phyloP scores from a whole-genome alignment of 352 stramenopile genomes.

The Phytophthora litchii region DNA sequence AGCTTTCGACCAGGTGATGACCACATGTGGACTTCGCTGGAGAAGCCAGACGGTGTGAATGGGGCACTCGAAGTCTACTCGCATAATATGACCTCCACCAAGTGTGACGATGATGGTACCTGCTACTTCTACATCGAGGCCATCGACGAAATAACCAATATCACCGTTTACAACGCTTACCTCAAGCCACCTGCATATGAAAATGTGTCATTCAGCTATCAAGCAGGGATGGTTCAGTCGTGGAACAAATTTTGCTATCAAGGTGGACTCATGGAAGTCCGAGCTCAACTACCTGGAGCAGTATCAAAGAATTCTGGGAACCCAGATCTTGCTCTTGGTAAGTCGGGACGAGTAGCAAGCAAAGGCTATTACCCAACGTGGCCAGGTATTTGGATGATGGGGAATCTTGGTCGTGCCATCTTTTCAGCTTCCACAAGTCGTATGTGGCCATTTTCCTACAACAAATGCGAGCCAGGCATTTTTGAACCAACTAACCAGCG shows the following conservation, averaged over 20 bases:
- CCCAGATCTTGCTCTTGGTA: constrained; percentile 41
- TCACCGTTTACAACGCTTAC: constrained; percentile 58
- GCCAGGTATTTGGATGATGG: constrained; percentile 94
- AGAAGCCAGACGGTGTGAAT: constrained; percentile 94
- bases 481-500: constrained; percentile 48
- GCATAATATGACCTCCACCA: constrained; percentile 77
- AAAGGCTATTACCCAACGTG: constrained; percentile 79
- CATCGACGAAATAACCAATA: constrained; percentile 41
- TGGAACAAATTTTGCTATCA: constrained; percentile 97
- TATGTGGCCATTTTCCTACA: constrained; percentile 95
- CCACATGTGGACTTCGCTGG: constrained; percentile 92
- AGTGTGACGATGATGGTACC: constrained; percentile 48
- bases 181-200: constrained; percentile 47
- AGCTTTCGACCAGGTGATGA: constrained; percentile 91
- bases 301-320: constrained; percentile 54
- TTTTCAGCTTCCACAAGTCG: constrained; percentile 91
- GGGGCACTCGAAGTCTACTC: constrained; percentile 93
- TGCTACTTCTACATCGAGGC: constrained; percentile 67
- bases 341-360: constrained; percentile 40
- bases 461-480: constrained; percentile 75
- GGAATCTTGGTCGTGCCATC: constrained; percentile 93
- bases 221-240: constrained; percentile 87
- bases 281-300: constrained; percentile 88
- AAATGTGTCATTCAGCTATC: constrained; percentile 50
- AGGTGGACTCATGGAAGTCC: constrained; percentile 91